Percentiles rank a stretch among this genome's conserved stretches.
These are phyloP conservation scores for Buxus sempervirens DNA, from an alignment of 164 flowering plant species.

Conservation along the genomic window DNA sequence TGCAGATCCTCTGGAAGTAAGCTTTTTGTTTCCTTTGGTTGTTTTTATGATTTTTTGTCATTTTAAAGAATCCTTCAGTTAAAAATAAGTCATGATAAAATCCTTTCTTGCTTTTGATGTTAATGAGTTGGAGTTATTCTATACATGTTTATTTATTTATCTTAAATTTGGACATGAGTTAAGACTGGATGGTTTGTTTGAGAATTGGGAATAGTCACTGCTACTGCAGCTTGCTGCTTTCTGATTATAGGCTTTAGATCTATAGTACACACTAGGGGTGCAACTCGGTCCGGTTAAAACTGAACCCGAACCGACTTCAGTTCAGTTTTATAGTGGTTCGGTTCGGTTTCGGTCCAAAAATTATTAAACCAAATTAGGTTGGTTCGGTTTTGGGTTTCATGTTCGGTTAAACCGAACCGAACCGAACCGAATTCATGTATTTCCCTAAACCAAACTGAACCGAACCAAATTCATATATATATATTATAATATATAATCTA, in stretches of 20 bases:
- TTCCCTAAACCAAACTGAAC: too few relatives aligned
- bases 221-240: background rate
- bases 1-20: conserved; percentile 78
- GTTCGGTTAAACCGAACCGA: too few relatives aligned
- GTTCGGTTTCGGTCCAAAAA: too few relatives aligned
- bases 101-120: background rate
- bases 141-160: background rate
- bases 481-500: too few relatives aligned
- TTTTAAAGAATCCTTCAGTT: background rate
- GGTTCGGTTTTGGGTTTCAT: too few relatives aligned
- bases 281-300: too few relatives aligned
- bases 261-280: too few relatives aligned
- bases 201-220: background rate
- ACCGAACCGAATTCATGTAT: too few relatives aligned
- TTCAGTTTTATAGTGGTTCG: too few relatives aligned
- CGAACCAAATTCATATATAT: too few relatives aligned
- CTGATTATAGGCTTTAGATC: background rate
- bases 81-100: background rate
- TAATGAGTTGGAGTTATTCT: background rate
- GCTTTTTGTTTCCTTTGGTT: conserved; percentile 6
- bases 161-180: background rate
- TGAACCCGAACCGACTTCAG: too few relatives aligned
- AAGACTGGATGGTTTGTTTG: background rate
- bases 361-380: too few relatives aligned
- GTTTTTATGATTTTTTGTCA: background rate